Conservation (phyloP, 176 grass and related monocot species). For the Puccinellia tenuiflora region DNA sequence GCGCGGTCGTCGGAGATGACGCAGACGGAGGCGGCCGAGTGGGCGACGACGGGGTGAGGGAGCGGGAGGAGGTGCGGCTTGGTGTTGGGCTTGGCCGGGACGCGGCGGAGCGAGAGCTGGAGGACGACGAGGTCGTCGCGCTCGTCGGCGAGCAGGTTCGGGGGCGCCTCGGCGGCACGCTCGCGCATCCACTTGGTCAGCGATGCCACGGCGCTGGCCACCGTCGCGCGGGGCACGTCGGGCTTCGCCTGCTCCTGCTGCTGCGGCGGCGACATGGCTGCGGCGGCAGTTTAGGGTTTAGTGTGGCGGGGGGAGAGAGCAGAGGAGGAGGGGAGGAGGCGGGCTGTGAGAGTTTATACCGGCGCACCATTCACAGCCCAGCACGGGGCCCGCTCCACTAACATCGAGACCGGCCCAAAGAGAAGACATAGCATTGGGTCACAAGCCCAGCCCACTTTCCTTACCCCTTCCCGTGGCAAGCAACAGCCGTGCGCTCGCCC, state of each 20-base stretch:
- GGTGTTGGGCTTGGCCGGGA: too few relatives aligned
- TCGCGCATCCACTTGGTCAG: constrained; percentile 50
- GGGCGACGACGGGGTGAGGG: too few relatives aligned
- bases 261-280: constrained; percentile 34
- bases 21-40: too few relatives aligned
- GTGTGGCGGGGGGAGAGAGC: too few relatives aligned
- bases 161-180: constrained; percentile 15
- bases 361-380: neutral
- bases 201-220: constrained; percentile 30
- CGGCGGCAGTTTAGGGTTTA: neutral
- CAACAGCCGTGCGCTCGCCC: neutral
- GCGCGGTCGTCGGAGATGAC: too few relatives aligned
- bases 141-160: constrained; percentile 57
- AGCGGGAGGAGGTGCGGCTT: too few relatives aligned
- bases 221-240: constrained; percentile 22
- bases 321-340: neutral
- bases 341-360: neutral
- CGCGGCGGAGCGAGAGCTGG: constrained; percentile 51
- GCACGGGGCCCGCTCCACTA: too few relatives aligned
- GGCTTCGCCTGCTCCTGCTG: neutral
- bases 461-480: too few relatives aligned
- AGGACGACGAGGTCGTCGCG: constrained; percentile 57
- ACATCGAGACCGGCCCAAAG: too few relatives aligned
- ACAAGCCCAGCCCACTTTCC: too few relatives aligned
- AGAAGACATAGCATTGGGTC: neutral